Percentiles rank a stretch among this genome's conserved stretches.
These are phyloP conservation scores for Trichomonas gallinae DNA, from an alignment of 208 protist genomes.

Conservation along the genomic window DNA sequence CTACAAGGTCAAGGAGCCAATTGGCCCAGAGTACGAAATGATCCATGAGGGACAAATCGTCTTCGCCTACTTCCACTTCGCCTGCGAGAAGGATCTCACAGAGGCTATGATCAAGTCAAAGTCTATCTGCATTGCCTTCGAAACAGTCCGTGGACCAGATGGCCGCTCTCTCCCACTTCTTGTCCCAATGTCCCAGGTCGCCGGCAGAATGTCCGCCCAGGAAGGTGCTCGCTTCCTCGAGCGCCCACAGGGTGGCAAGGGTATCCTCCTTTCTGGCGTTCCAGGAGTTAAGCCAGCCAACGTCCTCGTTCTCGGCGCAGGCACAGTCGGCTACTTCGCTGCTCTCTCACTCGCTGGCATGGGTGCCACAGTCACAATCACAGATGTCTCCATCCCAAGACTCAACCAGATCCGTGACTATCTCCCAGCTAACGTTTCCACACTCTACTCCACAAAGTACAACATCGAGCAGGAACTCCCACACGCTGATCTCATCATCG, in stretches of 20 bases:
- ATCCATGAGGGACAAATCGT: not conserved
- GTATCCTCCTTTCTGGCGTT: not conserved
- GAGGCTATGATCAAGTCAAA: not conserved
- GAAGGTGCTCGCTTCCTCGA: not conserved
- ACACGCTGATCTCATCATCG: constrained; percentile 5
- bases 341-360: not conserved
- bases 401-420: not conserved
- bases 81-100: not conserved
- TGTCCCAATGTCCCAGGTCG: constrained; percentile 14
- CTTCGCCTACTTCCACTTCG: constrained; percentile 23
- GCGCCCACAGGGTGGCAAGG: not conserved
- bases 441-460: not conserved
- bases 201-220: constrained; percentile 1
- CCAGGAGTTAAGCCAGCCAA: constrained; percentile 20
- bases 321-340: not conserved
- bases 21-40: not conserved
- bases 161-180: constrained; percentile 11
- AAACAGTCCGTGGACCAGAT: constrained; percentile 21
- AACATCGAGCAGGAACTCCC: constrained; percentile 11
- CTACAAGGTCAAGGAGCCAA: constrained; percentile 21
- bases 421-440: not conserved
- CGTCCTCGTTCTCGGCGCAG: constrained; percentile 16
- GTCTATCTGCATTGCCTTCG: constrained; percentile 13
- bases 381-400: not conserved
- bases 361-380: constrained; percentile 9